Evolutionary conservation across 2,329 filamentous ascomycete genomes (phyloP).

Genomic region (Alternaria sp.): DNA sequence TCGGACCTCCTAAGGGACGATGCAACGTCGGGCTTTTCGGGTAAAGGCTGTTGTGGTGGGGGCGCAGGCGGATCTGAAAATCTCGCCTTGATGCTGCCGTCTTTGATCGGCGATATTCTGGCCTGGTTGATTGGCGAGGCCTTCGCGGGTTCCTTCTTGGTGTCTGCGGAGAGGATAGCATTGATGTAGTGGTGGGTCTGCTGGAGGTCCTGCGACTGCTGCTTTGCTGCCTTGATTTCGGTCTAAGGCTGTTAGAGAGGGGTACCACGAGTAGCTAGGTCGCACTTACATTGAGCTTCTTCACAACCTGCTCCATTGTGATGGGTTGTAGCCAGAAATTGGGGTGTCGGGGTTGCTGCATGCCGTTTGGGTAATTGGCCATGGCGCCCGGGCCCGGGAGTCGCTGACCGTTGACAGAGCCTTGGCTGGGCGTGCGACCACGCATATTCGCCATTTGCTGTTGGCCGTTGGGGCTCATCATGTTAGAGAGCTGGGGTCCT

Average conservation of each 20-base stretch:
- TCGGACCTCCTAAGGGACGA: conserved; percentile 73
- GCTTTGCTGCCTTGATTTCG: conserved; percentile 87
- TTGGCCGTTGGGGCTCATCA: conserved; percentile 69
- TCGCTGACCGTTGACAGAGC: conserved; percentile 69
- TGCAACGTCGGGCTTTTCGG: conserved; percentile 84
- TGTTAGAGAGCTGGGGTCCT: conserved; percentile 71
- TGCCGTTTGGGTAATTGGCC: conserved; percentile 60
- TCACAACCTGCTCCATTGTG: conserved; percentile 93
- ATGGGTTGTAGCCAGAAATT: conserved; percentile 88
- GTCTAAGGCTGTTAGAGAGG: conserved; percentile 59
- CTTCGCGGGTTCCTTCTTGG: conserved; percentile 59
- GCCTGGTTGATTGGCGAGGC: conserved; percentile 51
- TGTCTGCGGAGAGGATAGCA: conserved; percentile 75
- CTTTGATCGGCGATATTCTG: conserved; percentile 61
- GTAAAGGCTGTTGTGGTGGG: conserved; percentile 88
- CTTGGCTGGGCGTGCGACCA: conserved; percentile 63
- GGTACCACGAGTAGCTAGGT: background rate
- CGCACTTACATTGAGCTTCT: conserved; percentile 75
- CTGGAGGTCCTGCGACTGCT: conserved; percentile 84
- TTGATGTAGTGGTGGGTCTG: conserved; percentile 83
- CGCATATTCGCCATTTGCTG: conserved; percentile 70
- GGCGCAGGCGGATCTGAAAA: conserved; percentile 94
- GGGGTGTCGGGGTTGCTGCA: conserved; percentile 75
- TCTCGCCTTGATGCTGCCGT: conserved; percentile 71
- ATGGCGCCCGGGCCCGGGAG: conserved; percentile 65